Evolutionary conservation across 2,329 filamentous ascomycete genomes (phyloP).

Genomic region (Fusarium lyarnte): DNA sequence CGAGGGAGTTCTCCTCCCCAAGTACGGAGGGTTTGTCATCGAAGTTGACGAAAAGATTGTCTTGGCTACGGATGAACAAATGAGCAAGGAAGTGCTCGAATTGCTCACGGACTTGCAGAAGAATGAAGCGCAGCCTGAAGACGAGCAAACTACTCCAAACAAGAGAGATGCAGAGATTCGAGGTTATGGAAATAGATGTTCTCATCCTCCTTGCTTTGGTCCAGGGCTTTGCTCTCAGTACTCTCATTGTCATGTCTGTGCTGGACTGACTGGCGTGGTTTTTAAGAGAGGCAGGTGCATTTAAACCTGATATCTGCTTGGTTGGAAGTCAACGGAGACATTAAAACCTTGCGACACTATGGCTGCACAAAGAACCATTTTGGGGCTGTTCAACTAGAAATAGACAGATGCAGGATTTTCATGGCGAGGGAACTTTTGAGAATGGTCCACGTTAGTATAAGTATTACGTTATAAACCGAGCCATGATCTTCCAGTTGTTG

Average conservation of each 20-base stretch:
- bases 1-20: not conserved
- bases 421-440: not conserved
- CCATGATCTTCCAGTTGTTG: rapidly evolving
- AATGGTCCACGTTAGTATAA: too few species aligned
- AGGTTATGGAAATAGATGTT: not conserved
- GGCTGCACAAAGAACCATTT: not conserved
- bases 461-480: not conserved
- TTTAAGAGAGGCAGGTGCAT: not conserved
- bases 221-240: not conserved
- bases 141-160: rapidly evolving
- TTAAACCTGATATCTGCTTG: not conserved
- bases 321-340: rapidly evolving
- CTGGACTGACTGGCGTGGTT: not conserved
- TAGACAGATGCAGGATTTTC: not conserved
- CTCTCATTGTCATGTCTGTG: not conserved
- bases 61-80: rapidly evolving
- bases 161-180: rapidly evolving
- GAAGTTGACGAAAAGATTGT: not conserved
- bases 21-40: not conserved
- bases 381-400: rapidly evolving
- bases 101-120: not conserved
- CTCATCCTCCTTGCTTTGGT: not conserved
- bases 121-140: rapidly evolving
- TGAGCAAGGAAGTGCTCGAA: rapidly evolving
- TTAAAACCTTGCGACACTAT: rapidly evolving